Percentiles rank a stretch among this genome's conserved stretches.
Conservation (phyloP, 352 stramenopile genomes). For the Pythium sukuiense region DNA sequence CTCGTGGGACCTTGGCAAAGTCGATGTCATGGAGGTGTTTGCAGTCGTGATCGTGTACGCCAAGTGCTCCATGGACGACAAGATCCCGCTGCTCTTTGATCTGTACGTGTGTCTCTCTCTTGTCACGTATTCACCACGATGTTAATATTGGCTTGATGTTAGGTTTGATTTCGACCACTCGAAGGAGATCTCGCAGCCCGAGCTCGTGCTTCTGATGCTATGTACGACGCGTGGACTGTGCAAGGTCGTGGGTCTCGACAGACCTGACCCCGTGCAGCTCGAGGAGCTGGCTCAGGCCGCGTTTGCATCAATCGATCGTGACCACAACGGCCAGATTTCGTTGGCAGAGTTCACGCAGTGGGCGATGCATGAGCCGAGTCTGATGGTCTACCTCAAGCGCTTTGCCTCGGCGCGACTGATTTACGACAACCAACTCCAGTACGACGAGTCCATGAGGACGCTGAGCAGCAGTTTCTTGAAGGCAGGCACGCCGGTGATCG, state of each 20-base stretch:
- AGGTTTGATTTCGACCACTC: constrained; percentile 83
- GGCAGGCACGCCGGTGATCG: constrained; percentile 20
- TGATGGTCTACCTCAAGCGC: constrained; percentile 54
- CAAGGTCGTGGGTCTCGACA: constrained; percentile 60
- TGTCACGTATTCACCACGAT: neutral
- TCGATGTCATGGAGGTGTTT: constrained; percentile 76
- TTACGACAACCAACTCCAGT: constrained; percentile 65
- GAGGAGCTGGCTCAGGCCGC: constrained; percentile 49
- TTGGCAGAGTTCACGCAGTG: constrained; percentile 62
- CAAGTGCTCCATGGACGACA: constrained; percentile 59
- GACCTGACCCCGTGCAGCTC: constrained; percentile 48
- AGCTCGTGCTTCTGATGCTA: constrained; percentile 72
- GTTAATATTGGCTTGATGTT: neutral
- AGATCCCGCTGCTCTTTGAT: constrained; percentile 71
- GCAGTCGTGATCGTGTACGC: constrained; percentile 77
- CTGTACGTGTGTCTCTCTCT: constrained; percentile 31
- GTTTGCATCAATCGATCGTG: constrained; percentile 56
- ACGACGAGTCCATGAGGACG: constrained; percentile 59
- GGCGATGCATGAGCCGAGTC: constrained; percentile 46
- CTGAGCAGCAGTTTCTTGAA: constrained; percentile 52
- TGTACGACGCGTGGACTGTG: constrained; percentile 72
- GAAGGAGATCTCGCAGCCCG: constrained; percentile 58
- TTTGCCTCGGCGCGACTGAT: constrained; percentile 67
- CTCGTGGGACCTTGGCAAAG: constrained; percentile 57
- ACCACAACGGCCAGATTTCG: constrained; percentile 60